A percentile compares a stretch with the other conserved stretches of the same genome.
Evolutionary conservation across 441 rosid species (phyloP).

Genomic region (Manihot esculenta): DNA sequence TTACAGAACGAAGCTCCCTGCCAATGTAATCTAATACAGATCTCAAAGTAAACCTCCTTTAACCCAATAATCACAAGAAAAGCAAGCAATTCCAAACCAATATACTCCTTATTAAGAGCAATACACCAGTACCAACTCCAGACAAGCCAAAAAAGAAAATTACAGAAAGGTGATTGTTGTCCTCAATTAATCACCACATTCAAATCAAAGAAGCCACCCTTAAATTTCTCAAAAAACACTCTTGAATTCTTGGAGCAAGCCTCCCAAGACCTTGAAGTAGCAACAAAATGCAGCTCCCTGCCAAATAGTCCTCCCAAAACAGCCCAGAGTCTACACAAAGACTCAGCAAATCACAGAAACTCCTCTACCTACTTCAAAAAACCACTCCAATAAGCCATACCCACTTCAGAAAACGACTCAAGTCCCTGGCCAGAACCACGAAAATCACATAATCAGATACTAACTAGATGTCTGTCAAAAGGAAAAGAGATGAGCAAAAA

Average conservation of each 20-base stretch:
- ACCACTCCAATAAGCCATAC: constrained; percentile 23
- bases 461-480: not conserved
- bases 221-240: not conserved
- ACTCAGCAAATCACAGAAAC: constrained; percentile 17
- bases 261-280: not conserved
- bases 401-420: constrained; percentile 27
- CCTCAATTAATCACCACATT: constrained; percentile 2
- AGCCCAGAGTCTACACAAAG: not conserved
- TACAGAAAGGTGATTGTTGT: not conserved
- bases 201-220: constrained; percentile 12
- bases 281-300: constrained; percentile 31
- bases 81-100: not conserved
- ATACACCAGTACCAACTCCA: constrained; percentile 3
- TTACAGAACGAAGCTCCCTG: constrained; percentile 3
- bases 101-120: not conserved
- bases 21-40: constrained; percentile 14
- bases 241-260: constrained; percentile 14
- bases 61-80: not conserved
- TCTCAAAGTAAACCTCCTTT: constrained; percentile 8
- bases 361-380: constrained; percentile 14
- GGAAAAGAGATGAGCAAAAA: constrained; percentile 11
- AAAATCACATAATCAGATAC: constrained; percentile 20
- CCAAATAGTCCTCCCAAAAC: not conserved
- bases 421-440: constrained; percentile 16
- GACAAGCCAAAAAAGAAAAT: not conserved